These are phyloP conservation scores for Heterobasidion annosum DNA, from an alignment of 1,284 basidiomycete genomes.

Conservation along the genomic window DNA sequence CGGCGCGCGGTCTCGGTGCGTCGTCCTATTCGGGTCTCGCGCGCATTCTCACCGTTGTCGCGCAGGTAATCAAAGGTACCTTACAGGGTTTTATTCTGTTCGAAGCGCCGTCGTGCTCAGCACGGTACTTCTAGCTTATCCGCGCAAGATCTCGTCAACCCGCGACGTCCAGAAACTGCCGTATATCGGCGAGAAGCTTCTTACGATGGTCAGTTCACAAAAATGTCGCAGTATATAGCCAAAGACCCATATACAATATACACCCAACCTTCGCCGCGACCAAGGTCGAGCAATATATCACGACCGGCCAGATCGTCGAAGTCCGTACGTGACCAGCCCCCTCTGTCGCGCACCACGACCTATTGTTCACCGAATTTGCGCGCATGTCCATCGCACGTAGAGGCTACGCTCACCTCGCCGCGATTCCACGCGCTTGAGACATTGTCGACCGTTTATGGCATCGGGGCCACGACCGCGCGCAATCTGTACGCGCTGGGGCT, in stretches of 20 bases:
- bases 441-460: conserved; percentile 63
- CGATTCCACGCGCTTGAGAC: conserved; percentile 47
- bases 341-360: not conserved
- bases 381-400: conserved; percentile 21
- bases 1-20: conserved; percentile 56
- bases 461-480: conserved; percentile 61
- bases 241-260: too few species aligned
- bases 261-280: not conserved
- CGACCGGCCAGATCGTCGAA: conserved; percentile 47
- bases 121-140: conserved; percentile 43
- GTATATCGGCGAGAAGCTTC: conserved; percentile 52
- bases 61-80: conserved; percentile 53
- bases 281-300: conserved; percentile 57
- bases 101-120: not conserved
- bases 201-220: conserved; percentile 35
- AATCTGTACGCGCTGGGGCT: conserved; percentile 52
- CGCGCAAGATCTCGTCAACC: conserved; percentile 35
- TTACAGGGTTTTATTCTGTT: not conserved
- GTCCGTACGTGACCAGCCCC: conserved; percentile 32
- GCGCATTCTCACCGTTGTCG: not conserved
- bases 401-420: conserved; percentile 32
- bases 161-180: conserved; percentile 43
- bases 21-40: not conserved
- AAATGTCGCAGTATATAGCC: too few species aligned
- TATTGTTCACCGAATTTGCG: not conserved